These are phyloP conservation scores for Canna indica DNA, from an alignment of 176 grass and related monocot genomes.

Conservation along the genomic window DNA sequence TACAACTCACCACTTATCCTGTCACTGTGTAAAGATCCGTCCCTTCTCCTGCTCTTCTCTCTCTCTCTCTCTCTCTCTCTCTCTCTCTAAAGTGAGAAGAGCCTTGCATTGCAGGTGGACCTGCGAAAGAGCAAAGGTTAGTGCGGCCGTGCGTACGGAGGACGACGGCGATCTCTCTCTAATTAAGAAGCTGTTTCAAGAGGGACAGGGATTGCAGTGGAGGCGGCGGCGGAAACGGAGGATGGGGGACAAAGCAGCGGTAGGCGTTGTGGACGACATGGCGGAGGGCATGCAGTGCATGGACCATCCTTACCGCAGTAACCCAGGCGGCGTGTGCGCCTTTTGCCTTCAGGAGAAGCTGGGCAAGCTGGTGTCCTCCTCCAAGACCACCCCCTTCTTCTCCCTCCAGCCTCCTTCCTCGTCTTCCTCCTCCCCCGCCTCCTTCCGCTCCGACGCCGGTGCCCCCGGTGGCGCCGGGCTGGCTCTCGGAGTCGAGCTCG, in stretches of 20 bases:
- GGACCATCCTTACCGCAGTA: conserved; percentile 79
- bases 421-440: conserved; percentile 39
- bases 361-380: conserved; percentile 82
- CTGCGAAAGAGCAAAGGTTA: no score
- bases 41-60: no score
- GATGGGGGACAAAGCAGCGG: conserved; percentile 7
- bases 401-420: conserved; percentile 44
- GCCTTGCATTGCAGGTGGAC: no score
- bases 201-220: not conserved
- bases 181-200: not conserved
- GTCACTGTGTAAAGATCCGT: no score
- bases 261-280: conserved; percentile 12
- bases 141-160: not conserved
- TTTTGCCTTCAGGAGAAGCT: conserved; percentile 99
- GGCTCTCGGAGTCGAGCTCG: no score
- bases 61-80: no score
- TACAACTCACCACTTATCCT: no score
- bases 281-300: conserved; percentile 57
- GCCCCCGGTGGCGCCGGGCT: conserved; percentile 11
- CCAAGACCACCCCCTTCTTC: conserved; percentile 74
- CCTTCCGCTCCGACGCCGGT: conserved; percentile 13
- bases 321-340: conserved; percentile 75
- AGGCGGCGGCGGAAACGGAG: not conserved
- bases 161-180: not conserved
- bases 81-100: no score